Base-by-base conservation (phyloP, 441 rosid genomes). In the Brassica hybrid region DNA sequence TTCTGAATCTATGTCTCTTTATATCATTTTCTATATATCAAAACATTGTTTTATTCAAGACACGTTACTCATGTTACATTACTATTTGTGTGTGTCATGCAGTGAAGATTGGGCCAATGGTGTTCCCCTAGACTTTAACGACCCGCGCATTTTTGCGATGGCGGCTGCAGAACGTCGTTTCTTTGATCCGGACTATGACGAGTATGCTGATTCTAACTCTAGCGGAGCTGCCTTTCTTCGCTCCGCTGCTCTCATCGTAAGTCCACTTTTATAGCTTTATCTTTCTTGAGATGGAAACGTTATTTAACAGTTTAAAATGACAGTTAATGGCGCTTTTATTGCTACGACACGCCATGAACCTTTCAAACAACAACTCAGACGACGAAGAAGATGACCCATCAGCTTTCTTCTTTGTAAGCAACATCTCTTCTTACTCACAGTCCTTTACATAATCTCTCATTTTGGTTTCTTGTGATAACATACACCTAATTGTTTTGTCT, bases 221-320 rank as follows among this genome's bases (percentile, higher is more conserved):
- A 81, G 85, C 65, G 93, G 93, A 78, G 88, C 93, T 16, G 91
- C 91, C 50, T 89, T 89, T 80, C 86, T 88, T 76, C 93, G 93
- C 67, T 89, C 93, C 27, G 88, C 88, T 11, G 90, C 91, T 67
- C 83, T 89, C 74, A 83, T 87, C 72, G 93, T 89, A 80, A 86
- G 88, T 41, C 50, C 7, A 21, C 10, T 11, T 63, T 61, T 13
- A 13, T 13, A 25, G 23, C 19, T 6, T 17, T 56, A 4, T 57
- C 7, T 48, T 50, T 36, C 18, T 67, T 73, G 59, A 17, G 16
- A 61, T 8, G n/a, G 65, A 66, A 60, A 16, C 70, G 65, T 61
- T 78, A 67, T 8, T 25, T 45, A 4, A 67, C n/a, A 3, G 23
- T 73, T 21, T n/a, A 48, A 45, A 65, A 63, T 76, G 73, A 79